Evolutionary conservation across 257 asterid genomes (phyloP).

Genomic region (Mentha longifolia): DNA sequence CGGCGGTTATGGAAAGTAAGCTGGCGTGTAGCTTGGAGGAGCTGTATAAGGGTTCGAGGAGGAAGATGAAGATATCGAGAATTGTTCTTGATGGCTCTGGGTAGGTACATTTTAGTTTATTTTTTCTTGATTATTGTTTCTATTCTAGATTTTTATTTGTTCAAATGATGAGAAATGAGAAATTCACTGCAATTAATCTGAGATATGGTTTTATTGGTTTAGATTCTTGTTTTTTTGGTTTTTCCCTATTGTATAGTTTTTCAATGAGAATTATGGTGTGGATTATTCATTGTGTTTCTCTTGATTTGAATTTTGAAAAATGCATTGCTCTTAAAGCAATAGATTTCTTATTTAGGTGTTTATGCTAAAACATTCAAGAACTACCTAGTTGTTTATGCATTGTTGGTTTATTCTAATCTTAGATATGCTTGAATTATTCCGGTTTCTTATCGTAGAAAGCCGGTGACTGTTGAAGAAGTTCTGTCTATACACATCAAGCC

Average conservation of each 20-base stretch:
- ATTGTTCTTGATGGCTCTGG: slow-evolving; percentile 77
- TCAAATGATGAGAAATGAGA: background rate
- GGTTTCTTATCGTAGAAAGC: slow-evolving; percentile 57
- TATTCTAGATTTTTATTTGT: slow-evolving; percentile 7
- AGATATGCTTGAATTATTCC: background rate
- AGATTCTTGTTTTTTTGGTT: too few species aligned
- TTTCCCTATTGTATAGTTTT: too few species aligned
- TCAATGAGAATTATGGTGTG: slow-evolving; percentile 12
- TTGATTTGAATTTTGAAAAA: background rate
- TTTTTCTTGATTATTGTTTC: background rate
- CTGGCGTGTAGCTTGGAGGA: slow-evolving; percentile 91
- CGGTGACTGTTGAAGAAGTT: slow-evolving; percentile 80
- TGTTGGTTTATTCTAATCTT: background rate
- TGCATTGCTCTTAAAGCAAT: background rate
- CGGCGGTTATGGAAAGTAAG: slow-evolving; percentile 75
- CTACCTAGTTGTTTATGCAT: background rate
- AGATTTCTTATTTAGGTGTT: background rate
- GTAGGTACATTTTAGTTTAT: slow-evolving; percentile 41
- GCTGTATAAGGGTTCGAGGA: slow-evolving; percentile 78
- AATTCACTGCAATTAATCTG: background rate
- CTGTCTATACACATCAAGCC: slow-evolving; percentile 79
- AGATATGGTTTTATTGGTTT: slow-evolving; percentile 17
- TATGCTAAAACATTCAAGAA: too few species aligned
- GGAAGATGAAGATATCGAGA: slow-evolving; percentile 93
- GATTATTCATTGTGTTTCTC: background rate